Evolutionary conservation across 306 rosid genomes (phyloP).

Genomic region (Rosa lucieae): DNA sequence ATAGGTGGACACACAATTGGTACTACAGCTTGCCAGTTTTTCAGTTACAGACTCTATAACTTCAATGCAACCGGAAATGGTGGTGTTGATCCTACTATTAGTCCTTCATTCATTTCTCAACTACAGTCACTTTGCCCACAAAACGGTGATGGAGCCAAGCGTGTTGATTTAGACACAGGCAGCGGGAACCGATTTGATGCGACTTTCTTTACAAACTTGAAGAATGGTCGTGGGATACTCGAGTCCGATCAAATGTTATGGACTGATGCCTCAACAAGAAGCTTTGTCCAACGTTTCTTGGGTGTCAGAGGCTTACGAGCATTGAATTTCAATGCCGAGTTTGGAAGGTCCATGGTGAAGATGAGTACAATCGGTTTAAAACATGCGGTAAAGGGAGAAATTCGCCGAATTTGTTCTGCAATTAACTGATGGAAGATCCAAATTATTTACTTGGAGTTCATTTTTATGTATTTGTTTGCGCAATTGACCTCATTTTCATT

Average conservation of each 20-base stretch:
- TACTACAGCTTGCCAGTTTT: conserved; percentile 43
- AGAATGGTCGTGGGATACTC: conserved; percentile 46
- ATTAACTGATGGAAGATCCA: not conserved
- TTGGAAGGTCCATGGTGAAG: conserved; percentile 63
- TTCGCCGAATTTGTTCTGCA: conserved; percentile 58
- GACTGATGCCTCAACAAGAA: conserved; percentile 53
- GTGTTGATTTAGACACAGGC: conserved; percentile 48
- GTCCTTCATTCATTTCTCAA: conserved; percentile 41
- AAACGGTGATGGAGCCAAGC: conserved; percentile 30
- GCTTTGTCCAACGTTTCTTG: conserved; percentile 37
- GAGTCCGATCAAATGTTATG: conserved; percentile 61
- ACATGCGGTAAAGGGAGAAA: conserved; percentile 47
- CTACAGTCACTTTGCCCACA: conserved; percentile 54
- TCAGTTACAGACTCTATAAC: conserved; percentile 51
- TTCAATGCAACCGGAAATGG: conserved; percentile 34
- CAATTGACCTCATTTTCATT: no score
- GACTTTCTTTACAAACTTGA: conserved; percentile 41
- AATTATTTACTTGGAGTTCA: no score
- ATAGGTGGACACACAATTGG: conserved; percentile 68
- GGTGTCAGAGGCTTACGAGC: conserved; percentile 36
- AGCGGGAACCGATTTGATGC: conserved; percentile 45
- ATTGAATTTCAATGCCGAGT: conserved; percentile 43
- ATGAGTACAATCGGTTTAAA: conserved; percentile 61
- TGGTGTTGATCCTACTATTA: conserved; percentile 38
- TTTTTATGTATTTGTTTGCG: no score